A percentile compares a stretch with the other conserved stretches of the same genome.
These are phyloP conservation scores for Penicillium oxalicum DNA, from an alignment of 2,329 filamentous ascomycete species.

Conservation along the genomic window DNA sequence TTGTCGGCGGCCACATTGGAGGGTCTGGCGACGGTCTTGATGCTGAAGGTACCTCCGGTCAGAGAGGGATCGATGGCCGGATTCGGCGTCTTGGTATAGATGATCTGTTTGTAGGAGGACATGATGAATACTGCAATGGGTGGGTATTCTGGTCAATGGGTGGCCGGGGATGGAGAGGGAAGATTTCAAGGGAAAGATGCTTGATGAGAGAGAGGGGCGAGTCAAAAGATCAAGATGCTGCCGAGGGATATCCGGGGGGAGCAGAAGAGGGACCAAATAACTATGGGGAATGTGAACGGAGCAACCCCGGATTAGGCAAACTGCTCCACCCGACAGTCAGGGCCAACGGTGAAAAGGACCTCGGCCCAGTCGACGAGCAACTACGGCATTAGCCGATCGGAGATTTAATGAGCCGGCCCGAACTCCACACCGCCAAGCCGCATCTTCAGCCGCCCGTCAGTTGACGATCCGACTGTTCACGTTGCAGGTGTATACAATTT, in stretches of 20 bases:
- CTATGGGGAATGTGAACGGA: constrained; percentile 11
- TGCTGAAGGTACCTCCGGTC: constrained; percentile 29
- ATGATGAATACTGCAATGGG: constrained; percentile 9
- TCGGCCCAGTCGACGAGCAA: constrained; percentile 7
- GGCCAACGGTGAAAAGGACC: constrained; percentile 7
- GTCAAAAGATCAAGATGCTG: too few species aligned
- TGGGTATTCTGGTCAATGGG: not conserved
- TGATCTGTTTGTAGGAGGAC: constrained; percentile 31
- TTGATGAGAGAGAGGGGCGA: too few species aligned
- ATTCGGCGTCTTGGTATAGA: constrained; percentile 31
- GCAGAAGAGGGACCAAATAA: not conserved
- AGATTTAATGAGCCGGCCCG: not conserved
- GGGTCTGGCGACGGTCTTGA: constrained; percentile 24
- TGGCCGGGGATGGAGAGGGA: not conserved
- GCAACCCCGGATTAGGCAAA: constrained; percentile 23
- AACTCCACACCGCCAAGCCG: not conserved
- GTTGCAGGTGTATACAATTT: too few species aligned
- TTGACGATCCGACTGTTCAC: too few species aligned
- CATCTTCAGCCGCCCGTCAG: too few species aligned
- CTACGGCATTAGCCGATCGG: not conserved
- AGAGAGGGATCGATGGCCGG: constrained; percentile 35
- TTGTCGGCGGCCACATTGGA: constrained; percentile 46
- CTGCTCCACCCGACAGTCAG: constrained; percentile 10
- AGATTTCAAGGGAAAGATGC: not conserved
- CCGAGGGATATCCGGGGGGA: too few species aligned